Percentiles rank a stretch among this genome's conserved stretches.
Conservation (phyloP, 306 rosid genomes). For the Glycine tomentella region DNA sequence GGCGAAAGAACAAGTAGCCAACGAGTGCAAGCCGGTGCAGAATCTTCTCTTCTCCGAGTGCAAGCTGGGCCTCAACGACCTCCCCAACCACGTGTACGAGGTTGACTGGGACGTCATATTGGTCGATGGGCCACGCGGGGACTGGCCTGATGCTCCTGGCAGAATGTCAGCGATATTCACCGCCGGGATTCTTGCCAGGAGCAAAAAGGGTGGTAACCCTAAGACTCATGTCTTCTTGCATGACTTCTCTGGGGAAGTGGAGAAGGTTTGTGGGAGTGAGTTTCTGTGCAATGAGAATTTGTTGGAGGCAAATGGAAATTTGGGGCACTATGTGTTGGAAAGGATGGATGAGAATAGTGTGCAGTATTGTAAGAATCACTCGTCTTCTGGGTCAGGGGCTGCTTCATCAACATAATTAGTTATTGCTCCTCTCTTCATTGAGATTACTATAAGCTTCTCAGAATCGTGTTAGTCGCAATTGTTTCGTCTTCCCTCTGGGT, state of each 20-base stretch:
- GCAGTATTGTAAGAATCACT: constrained; percentile 71
- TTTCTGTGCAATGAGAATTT: constrained; percentile 81
- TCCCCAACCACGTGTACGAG: constrained; percentile 94
- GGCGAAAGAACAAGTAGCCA: constrained; percentile 68
- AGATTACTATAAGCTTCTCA: neutral
- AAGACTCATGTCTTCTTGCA: constrained; percentile 94
- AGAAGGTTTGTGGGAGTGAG: constrained; percentile 77
- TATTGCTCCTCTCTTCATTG: neutral
- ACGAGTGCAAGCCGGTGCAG: constrained; percentile 95
- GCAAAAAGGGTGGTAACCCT: constrained; percentile 85
- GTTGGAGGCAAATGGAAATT: constrained; percentile 69
- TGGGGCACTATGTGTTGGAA: constrained; percentile 88
- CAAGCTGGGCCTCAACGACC: constrained; percentile 83
- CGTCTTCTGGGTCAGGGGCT: constrained; percentile 41
- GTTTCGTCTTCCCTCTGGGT: constrained; percentile 47
- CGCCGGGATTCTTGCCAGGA: constrained; percentile 85
- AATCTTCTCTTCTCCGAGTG: constrained; percentile 88
- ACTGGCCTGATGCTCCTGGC: constrained; percentile 95
- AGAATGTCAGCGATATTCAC: constrained; percentile 89
- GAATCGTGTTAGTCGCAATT: constrained; percentile 42
- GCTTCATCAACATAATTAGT: constrained; percentile 47
- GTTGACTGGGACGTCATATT: constrained; percentile 91
- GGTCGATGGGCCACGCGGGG: constrained; percentile 91
- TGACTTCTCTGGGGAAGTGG: constrained; percentile 69
- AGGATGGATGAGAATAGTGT: constrained; percentile 78